Base-by-base conservation (phyloP, 2,329 filamentous ascomycete species). In the Alternaria novae-zelandiae region DNA sequence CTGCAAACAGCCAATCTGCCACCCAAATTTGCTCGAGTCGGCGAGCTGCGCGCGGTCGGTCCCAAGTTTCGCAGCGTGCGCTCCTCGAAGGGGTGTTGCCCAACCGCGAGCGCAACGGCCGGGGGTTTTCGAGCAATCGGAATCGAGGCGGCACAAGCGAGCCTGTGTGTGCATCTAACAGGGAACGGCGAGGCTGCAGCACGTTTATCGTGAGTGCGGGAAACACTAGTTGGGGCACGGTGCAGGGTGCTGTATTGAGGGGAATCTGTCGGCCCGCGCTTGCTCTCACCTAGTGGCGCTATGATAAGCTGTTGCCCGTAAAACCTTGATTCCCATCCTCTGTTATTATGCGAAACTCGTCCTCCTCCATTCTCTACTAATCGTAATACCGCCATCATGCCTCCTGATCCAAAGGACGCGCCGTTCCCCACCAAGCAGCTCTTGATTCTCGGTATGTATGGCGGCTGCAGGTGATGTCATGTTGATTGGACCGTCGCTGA, bases 361-460 rank as follows among this genome's bases (percentile, higher is more conserved):
- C 64, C 30, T 57, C 64, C 32, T 63, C 47, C 36, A 51, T 59
- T 47, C 43, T 45, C 61, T 20, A 58, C 56, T 66, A 61, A 68
- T 64, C 63, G 60, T 66, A 70, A 69, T 66, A 64, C 62, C 65
- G 57, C 51, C 30, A 67, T 55, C 49, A 75, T 75, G 74, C 70
- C 74, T 71, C 69, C 71, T 36, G 71, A 76, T 55, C 74, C 71
- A 47, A 77, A 77, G 54, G 74, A 77, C 58, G 76, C 73, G 50
- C 74, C 81, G 20, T 84, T 84, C 73, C 83, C 83, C 28, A 80
- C 79, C 28, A 82, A 80, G 67, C 83, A 84, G 67, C 80, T 84
- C 64, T 79, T 79, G 20, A 82, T 83, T 53, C 74, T 83, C 63
- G 80, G 78, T 82, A 70, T 50, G 77, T 66, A 23, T 25, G 28